These are phyloP conservation scores for Claviceps purpurea DNA, from an alignment of 2,329 filamentous ascomycete genomes.

Conservation along the genomic window DNA sequence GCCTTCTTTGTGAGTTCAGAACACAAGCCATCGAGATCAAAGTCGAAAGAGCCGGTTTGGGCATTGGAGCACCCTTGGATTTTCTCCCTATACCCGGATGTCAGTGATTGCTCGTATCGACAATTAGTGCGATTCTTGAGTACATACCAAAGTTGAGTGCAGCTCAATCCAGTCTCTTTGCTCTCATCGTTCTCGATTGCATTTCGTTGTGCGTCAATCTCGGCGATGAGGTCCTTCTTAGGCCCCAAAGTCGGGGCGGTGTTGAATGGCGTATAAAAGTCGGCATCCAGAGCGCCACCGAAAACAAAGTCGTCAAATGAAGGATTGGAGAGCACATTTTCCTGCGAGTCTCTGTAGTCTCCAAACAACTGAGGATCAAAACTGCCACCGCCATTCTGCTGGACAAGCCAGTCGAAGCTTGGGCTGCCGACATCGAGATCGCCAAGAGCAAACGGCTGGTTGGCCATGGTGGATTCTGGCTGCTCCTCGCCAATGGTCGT, in stretches of 20 bases:
- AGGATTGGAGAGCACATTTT: constrained; percentile 56
- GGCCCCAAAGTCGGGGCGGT: constrained; percentile 30
- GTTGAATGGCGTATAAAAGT: constrained; percentile 74
- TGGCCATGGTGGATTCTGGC: constrained; percentile 24
- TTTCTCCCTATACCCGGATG: constrained; percentile 56
- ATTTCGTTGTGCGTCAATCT: constrained; percentile 65
- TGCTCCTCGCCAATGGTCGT: constrained; percentile 56
- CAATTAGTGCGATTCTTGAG: too few species aligned
- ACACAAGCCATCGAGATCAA: constrained; percentile 88
- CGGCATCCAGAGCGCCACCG: constrained; percentile 62
- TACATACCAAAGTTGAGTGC: constrained; percentile 85
- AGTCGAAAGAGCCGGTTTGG: constrained; percentile 58
- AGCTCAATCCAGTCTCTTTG: constrained; percentile 52
- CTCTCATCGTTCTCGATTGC: constrained; percentile 53
- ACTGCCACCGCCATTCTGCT: constrained; percentile 69
- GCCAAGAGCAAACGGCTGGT: constrained; percentile 16
- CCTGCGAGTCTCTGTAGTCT: constrained; percentile 82
- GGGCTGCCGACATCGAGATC: constrained; percentile 31
- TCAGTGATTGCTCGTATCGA: constrained; percentile 23
- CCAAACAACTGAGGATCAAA: constrained; percentile 90
- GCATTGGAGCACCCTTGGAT: constrained; percentile 78
- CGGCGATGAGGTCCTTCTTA: constrained; percentile 60
- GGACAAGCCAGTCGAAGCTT: constrained; percentile 60
- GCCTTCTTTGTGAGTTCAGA: constrained; percentile 90
- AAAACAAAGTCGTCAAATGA: constrained; percentile 62